phyloP scores from a whole-genome alignment of 495 filamentous ascomycete genomes.

The Penicillium arizonense region DNA sequence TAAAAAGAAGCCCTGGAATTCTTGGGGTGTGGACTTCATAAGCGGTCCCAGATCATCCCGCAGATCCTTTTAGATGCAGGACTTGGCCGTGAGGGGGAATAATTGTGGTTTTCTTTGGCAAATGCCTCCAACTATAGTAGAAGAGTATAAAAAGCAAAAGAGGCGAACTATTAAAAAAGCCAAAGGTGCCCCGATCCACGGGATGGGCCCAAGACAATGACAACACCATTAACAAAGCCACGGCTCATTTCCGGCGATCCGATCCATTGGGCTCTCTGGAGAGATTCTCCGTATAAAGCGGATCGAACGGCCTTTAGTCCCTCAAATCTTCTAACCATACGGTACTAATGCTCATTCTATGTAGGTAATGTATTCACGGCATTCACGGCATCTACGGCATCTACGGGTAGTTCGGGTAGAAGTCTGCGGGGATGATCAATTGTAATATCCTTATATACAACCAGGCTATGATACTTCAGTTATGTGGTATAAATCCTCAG shows the following conservation, averaged over 20 bases:
- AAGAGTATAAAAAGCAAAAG: too few relatives aligned
- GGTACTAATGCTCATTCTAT: too few relatives aligned
- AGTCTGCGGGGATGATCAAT: too few relatives aligned
- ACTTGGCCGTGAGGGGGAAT: conserved; percentile 12
- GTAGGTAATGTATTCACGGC: too few relatives aligned
- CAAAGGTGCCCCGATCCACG: not conserved
- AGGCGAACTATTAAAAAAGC: not conserved
- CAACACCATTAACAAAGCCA: conserved; percentile 23
- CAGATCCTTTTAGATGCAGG: conserved; percentile 18
- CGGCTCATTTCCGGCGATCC: conserved; percentile 27
- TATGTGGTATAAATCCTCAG: too few relatives aligned
- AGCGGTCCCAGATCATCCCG: conserved; percentile 26
- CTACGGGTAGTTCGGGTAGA: too few relatives aligned
- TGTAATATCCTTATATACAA: too few relatives aligned
- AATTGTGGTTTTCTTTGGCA: conserved; percentile 12
- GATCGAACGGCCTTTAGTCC: not conserved
- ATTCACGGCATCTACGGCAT: too few relatives aligned
- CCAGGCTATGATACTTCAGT: too few relatives aligned
- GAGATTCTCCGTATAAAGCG: not conserved
- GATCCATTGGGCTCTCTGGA: conserved; percentile 9
- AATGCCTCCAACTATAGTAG: not conserved
- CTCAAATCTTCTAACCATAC: too few relatives aligned
- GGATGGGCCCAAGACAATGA: conserved; percentile 14
- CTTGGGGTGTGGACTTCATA: conserved; percentile 29
- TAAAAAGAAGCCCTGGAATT: conserved; percentile 16